A percentile compares a stretch with the other conserved stretches of the same genome.
Evolutionary conservation across 495 filamentous ascomycete species (phyloP).

Genomic region (Tuber magnatum): DNA sequence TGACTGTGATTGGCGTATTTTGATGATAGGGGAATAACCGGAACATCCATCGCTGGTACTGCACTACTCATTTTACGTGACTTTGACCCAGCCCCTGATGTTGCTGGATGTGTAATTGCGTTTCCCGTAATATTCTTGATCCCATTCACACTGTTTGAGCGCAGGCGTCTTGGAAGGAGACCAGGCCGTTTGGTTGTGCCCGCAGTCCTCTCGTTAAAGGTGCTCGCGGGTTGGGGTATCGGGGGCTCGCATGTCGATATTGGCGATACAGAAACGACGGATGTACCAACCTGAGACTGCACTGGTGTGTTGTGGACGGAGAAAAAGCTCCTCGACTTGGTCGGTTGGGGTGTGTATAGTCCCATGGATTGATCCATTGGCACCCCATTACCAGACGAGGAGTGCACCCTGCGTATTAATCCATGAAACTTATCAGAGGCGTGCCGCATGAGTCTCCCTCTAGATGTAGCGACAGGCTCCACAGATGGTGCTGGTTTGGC

Average conservation of each 20-base stretch:
- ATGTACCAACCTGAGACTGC: constrained; percentile 7
- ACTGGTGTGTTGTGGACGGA: constrained; percentile 9
- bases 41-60: constrained; percentile 35
- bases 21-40: constrained; percentile 33
- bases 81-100: constrained; percentile 35
- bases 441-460: constrained; percentile 28
- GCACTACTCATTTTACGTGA: constrained; percentile 38
- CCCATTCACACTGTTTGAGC: constrained; percentile 38
- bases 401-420: constrained; percentile 37
- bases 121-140: constrained; percentile 38
- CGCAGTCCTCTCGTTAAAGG: constrained; percentile 16
- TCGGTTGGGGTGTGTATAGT: constrained; percentile 29
- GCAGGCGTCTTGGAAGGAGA: constrained; percentile 30
- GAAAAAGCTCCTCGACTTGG: constrained; percentile 32
- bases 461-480: constrained; percentile 10
- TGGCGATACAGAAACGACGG: constrained; percentile 13
- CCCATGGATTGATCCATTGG: constrained; percentile 16
- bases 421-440: constrained; percentile 36
- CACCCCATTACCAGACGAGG: constrained; percentile 26
- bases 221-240: constrained; percentile 19
- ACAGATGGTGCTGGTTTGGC: constrained; percentile 8
- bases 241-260: constrained; percentile 19
- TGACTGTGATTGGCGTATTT: constrained; percentile 39
- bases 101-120: constrained; percentile 38
- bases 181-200: constrained; percentile 25